Base-by-base conservation (phyloP, 177 flowering plant genomes). In the Vitis hybrid region DNA sequence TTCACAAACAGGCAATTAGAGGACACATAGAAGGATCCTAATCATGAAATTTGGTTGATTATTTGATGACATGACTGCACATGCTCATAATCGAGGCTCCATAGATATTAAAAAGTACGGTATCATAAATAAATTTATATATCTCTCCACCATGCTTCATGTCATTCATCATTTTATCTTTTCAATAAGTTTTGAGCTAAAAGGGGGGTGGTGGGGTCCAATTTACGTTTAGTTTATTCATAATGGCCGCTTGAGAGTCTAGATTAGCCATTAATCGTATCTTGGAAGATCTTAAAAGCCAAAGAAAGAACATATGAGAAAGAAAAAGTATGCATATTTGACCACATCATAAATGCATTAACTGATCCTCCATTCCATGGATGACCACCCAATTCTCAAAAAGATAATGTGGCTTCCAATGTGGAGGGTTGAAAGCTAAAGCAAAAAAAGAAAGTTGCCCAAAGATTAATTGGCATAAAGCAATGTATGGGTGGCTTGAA, bases 401-500 rank as follows among this genome's bases (percentile, higher is more conserved):
- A 61, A 34, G 59, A 55, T 55, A 61, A 64, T 63, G 67, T 63
- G 76, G 68, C 61, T 65, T 68, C 72, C 72, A 63, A 63, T 12
- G 71, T 68, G 59, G 56, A 50, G 67, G 71, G 67, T 67, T 68
- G 63, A 55, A 39, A 61, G 52, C 60, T 66, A 72, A 72, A 61
- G 70, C 12, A 26, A 39, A 29, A 19, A 2, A 8, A 12, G 10
- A 64, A 64, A 8, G 10, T 50, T 13, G 5, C 1, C 29, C 1
- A 11, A 12, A 34, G 55, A 50, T 60, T 6, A 50, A 7, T 20
- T 51, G 10, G 16, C 18, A 61, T 31, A 61, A 61, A 61, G 49
- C 50, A 61, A 18, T 34, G 50, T n/a, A 29, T 34, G 45, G 45
- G 45, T 34, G 45, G 45, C 45, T 34, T 34, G 7, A 34, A 34